Evolutionary conservation across 495 filamentous ascomycete species (phyloP), one percentile per base, ranked within the genome.

Genomic region (Lasiosphaeriaceae sp.): DNA sequence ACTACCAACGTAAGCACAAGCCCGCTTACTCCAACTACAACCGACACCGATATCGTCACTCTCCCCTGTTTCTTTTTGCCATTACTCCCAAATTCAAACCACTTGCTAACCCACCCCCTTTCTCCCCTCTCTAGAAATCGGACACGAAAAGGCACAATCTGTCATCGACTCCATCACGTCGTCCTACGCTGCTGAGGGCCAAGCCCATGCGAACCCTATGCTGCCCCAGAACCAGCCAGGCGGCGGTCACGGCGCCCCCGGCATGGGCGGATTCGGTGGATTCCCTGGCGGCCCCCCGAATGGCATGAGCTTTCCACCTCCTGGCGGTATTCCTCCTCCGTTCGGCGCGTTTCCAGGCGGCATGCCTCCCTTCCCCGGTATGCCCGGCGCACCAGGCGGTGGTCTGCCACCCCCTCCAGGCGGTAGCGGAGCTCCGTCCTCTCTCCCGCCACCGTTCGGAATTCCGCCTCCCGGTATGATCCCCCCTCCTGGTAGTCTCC

Each of bases 111-210:
- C 6, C 45, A 31, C 26, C 12, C 17, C 11, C 44, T 3, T 14
- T 41, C 20, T n/a, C 17, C 19, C 22, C 14, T 6, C 37, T 14
- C 52, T 16, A 35, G 92, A 96, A 78, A 97, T 99, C 71, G 92
- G 92, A 53, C 93, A 97, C 73, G 94, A 97, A 75, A 96, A 97
- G 74, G 93, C 95, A 24, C 94, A 98, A 72, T 92, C 86, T 35
- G 95, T 98, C 54, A 98, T 98, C 70, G 94, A 98, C 77, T 90
- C 86, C 53, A 98, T 98, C 73, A 97, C 94, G 14, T 87, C 84
- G 37, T 94, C 92, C 24, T 97, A 98, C 80, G 88, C 87, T 45
- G 92, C 90, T 59, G 94, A 94, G 70, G 94, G 94, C 66, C 90
- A 96, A 71, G 82, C 88, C 54, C 80, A 85, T 62, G 81, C 85